Percentiles rank a stretch among this genome's conserved stretches.
phyloP scores from a whole-genome alignment of 768 basidiomycete genomes.

The Podaxis carcinomalis region DNA sequence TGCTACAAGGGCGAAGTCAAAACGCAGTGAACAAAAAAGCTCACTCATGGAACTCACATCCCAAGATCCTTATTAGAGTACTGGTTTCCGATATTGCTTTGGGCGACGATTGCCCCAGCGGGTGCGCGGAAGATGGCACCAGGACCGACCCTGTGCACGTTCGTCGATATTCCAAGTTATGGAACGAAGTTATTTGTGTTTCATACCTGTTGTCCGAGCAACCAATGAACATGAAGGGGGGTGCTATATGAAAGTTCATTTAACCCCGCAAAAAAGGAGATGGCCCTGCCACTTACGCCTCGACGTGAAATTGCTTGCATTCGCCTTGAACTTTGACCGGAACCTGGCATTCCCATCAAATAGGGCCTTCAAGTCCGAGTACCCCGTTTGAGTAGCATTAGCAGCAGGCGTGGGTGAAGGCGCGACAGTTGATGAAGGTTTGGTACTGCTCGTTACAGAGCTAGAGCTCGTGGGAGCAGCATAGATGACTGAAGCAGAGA shows the following conservation, averaged over 20 bases:
- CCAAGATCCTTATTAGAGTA: constrained; percentile 28
- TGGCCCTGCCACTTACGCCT: background rate
- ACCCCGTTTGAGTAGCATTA: background rate
- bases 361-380: background rate
- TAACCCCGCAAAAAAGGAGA: background rate
- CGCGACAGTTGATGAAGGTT: background rate
- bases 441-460: background rate
- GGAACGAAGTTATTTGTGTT: background rate
- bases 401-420: background rate
- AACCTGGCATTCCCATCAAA: background rate
- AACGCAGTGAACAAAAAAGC: background rate
- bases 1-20: constrained; percentile 16
- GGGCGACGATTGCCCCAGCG: constrained; percentile 27
- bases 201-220: constrained; percentile 30
- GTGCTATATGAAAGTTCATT: constrained; percentile 16
- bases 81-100: constrained; percentile 33
- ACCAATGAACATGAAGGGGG: constrained; percentile 34
- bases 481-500: background rate
- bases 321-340: background rate
- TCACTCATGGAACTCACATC: constrained; percentile 22
- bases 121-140: constrained; percentile 30
- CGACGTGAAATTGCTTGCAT: background rate
- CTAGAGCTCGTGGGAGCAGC: background rate
- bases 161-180: background rate
- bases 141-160: constrained; percentile 19